Percentiles rank a stretch among this genome's conserved stretches.
Evolutionary conservation across 106 monocot genomes (phyloP).

Genomic region (Dendrobium officinale): DNA sequence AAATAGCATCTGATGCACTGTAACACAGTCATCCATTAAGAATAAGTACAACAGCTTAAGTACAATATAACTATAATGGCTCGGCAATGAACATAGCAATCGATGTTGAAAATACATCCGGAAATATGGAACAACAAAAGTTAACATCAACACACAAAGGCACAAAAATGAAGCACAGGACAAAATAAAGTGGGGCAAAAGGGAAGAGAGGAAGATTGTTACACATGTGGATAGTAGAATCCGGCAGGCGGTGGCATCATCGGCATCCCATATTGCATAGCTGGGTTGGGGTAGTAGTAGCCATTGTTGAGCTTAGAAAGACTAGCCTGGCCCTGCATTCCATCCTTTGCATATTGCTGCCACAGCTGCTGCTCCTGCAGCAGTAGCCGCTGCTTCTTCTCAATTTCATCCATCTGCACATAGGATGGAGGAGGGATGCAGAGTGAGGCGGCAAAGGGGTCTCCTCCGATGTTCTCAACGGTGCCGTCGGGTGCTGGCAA

Average conservation of each 20-base stretch:
- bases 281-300: conserved; percentile 16
- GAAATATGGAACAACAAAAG: no score
- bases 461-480: conserved; percentile 35
- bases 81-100: neutral
- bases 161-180: neutral
- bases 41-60: neutral
- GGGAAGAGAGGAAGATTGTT: neutral
- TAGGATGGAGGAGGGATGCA: conserved; percentile 65
- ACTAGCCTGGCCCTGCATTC: conserved; percentile 74
- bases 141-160: neutral
- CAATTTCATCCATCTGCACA: conserved; percentile 92
- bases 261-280: conserved; percentile 26
- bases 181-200: neutral
- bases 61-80: neutral
- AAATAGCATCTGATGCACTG: neutral
- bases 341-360: conserved; percentile 56
- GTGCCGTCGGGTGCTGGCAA: conserved; percentile 79
- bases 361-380: conserved; percentile 76
- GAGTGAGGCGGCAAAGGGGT: conserved; percentile 80
- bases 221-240: conserved; percentile 23
- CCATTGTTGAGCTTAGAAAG: conserved; percentile 20
- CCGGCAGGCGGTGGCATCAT: conserved; percentile 28
- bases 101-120: no score
- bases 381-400: conserved; percentile 80
- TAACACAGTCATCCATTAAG: neutral